A percentile compares a stretch with the other conserved stretches of the same genome.
Conservation (phyloP, 805 yeast genomes). For the Wickerhamomyces pijperi region DNA sequence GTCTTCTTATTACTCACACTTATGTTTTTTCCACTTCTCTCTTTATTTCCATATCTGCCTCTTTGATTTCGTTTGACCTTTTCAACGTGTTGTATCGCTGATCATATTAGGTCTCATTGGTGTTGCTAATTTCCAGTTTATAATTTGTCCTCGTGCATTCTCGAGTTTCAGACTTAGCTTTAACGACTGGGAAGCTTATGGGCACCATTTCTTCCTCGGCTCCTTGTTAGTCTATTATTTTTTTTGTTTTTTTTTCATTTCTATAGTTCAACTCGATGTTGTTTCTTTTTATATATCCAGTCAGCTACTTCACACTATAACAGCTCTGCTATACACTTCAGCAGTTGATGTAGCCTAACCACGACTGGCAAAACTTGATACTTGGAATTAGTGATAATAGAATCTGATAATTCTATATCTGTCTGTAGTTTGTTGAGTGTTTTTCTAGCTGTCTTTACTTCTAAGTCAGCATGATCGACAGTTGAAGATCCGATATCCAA, state of each 20-base stretch:
- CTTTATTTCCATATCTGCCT: too few relatives aligned
- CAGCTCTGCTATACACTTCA: slow-evolving; percentile 1
- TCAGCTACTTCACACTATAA: background rate
- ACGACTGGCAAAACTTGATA: slow-evolving; percentile 1
- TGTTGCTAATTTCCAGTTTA: too few relatives aligned
- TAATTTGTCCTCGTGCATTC: too few relatives aligned
- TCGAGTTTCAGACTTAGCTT: too few relatives aligned
- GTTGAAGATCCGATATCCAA: background rate
- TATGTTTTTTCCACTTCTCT: background rate
- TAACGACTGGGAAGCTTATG: too few relatives aligned
- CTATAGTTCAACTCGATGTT: too few relatives aligned
- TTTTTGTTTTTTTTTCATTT: too few relatives aligned
- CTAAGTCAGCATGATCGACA: slow-evolving; percentile 1
- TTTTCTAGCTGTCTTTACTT: slow-evolving; percentile 3
- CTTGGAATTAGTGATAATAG: slow-evolving; percentile 3
- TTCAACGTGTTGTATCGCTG: too few relatives aligned
- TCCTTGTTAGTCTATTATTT: too few relatives aligned
- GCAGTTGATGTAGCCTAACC: slow-evolving; percentile 2
- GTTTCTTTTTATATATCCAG: background rate
- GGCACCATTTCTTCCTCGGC: too few relatives aligned
- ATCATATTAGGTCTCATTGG: too few relatives aligned
- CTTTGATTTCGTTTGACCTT: too few relatives aligned
- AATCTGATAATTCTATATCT: slow-evolving; percentile 2
- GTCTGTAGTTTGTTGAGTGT: slow-evolving; percentile 2
- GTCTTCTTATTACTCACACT: background rate